A percentile compares a stretch with the other conserved stretches of the same genome.
Conservation (phyloP, 2,329 filamentous ascomycete genomes). For the Aureobasidium sp. region DNA sequence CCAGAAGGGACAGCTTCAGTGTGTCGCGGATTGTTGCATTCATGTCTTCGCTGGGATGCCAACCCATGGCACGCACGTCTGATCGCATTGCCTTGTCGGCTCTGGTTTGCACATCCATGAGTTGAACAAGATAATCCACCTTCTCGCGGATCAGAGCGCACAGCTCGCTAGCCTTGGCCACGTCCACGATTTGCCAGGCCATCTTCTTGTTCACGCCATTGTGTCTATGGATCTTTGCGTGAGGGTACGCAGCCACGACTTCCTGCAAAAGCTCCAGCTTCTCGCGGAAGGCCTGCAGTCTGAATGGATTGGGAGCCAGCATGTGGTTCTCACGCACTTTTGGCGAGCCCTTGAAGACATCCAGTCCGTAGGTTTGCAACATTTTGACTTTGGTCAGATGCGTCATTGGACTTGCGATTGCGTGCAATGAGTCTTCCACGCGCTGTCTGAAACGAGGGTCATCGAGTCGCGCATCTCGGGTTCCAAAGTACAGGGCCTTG, state of each 20-base stretch:
- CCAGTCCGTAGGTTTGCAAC: constrained; percentile 40
- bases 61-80: constrained; percentile 42
- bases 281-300: constrained; percentile 41
- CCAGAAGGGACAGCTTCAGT: constrained; percentile 38
- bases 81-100: constrained; percentile 39
- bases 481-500: constrained; percentile 39
- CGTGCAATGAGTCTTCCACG: constrained; percentile 35
- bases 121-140: constrained; percentile 38
- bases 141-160: constrained; percentile 36
- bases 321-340: constrained; percentile 34
- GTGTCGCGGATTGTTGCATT: constrained; percentile 30
- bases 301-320: constrained; percentile 17
- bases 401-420: constrained; percentile 39
- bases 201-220: constrained; percentile 20
- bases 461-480: constrained; percentile 37
- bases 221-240: not conserved
- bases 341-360: constrained; percentile 32
- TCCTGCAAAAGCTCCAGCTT: constrained; percentile 38
- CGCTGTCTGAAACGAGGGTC: constrained; percentile 32
- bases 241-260: constrained; percentile 21
- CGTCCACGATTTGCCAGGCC: constrained; percentile 38
- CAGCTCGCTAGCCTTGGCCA: constrained; percentile 35
- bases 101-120: constrained; percentile 38
- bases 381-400: constrained; percentile 35
- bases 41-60: constrained; percentile 36